These are phyloP conservation scores for Cystobasidium tubakii DNA, from an alignment of 768 basidiomycete genomes.

Conservation along the genomic window DNA sequence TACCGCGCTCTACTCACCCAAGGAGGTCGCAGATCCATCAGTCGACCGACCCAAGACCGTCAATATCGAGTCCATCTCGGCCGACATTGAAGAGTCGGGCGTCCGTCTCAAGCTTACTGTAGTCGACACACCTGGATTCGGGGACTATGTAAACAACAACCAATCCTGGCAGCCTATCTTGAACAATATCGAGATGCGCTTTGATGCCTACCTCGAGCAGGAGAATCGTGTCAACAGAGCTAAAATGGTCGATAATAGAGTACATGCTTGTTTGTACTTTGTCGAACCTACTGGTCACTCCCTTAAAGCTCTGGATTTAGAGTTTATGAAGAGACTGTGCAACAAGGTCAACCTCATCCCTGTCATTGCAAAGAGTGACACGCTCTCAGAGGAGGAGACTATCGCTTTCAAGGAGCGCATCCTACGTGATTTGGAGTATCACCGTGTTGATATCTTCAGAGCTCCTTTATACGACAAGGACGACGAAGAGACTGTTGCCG, in stretches of 20 bases:
- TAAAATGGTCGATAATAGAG: slow-evolving; percentile 91
- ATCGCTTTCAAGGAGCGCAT: slow-evolving; percentile 77
- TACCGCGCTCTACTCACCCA: slow-evolving; percentile 85
- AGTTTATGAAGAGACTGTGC: slow-evolving; percentile 96
- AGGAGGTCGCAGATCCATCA: slow-evolving; percentile 74
- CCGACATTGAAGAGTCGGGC: slow-evolving; percentile 99
- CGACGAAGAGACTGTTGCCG: slow-evolving; percentile 94
- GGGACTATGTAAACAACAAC: slow-evolving; percentile 99
- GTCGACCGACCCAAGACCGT: slow-evolving; percentile 86
- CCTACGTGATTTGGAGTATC: slow-evolving; percentile 83
- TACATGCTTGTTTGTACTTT: slow-evolving; percentile 98
- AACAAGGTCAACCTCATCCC: slow-evolving; percentile 98
- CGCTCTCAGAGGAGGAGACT: slow-evolving; percentile 93
- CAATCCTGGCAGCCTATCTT: slow-evolving; percentile 99
- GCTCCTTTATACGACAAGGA: slow-evolving; percentile 96
- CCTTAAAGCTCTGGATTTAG: slow-evolving; percentile 97
- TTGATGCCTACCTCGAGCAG: slow-evolving; percentile 94
- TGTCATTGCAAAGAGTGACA: slow-evolving; percentile 96
- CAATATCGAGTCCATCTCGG: slow-evolving; percentile 95
- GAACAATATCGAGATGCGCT: slow-evolving; percentile 95
- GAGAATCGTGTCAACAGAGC: slow-evolving; percentile 95
- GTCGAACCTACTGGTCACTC: slow-evolving; percentile 98
- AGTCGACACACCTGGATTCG: slow-evolving; percentile 97
- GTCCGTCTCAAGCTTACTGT: slow-evolving; percentile 95
- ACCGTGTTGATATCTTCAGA: slow-evolving; percentile 96